These are phyloP conservation scores for Pseudocercospora crystallina DNA, from an alignment of 2,329 filamentous ascomycete species.

Conservation along the genomic window DNA sequence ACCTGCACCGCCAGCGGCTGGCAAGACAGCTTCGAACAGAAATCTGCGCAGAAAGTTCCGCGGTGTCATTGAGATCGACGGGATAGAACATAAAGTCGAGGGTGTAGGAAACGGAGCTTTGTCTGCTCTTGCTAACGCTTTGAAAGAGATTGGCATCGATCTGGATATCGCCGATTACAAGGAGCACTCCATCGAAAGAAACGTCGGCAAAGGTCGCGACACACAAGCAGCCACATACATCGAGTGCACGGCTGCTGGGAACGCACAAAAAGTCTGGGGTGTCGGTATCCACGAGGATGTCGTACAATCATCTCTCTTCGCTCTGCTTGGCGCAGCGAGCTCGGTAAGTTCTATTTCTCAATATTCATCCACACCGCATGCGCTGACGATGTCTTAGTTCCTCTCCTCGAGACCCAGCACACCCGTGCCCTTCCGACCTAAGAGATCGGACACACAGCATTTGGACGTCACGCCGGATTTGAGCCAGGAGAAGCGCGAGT, in stretches of 20 bases:
- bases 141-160: conserved; percentile 76
- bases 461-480: conserved; percentile 30
- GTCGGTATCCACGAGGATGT: conserved; percentile 91
- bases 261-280: conserved; percentile 77
- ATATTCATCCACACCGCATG: neutral
- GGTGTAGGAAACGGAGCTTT: conserved; percentile 89
- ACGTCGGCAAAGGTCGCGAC: conserved; percentile 55
- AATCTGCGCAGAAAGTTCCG: conserved; percentile 80
- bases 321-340: conserved; percentile 78
- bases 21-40: conserved; percentile 65
- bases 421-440: conserved; percentile 62
- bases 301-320: conserved; percentile 83
- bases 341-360: conserved; percentile 67
- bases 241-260: conserved; percentile 72
- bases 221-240: conserved; percentile 96
- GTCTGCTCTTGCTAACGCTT: conserved; percentile 79
- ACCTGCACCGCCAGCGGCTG: conserved; percentile 63
- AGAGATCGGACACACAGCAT: conserved; percentile 51
- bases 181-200: conserved; percentile 73
- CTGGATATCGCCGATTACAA: conserved; percentile 94
- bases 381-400: conserved; percentile 51
- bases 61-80: conserved; percentile 80
- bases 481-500: conserved; percentile 29
- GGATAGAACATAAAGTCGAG: conserved; percentile 71
- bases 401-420: conserved; percentile 68